A percentile compares a stretch with the other conserved stretches of the same genome.
phyloP scores from a whole-genome alignment of 805 yeast species.

The Komagataella kurtzmanii region DNA sequence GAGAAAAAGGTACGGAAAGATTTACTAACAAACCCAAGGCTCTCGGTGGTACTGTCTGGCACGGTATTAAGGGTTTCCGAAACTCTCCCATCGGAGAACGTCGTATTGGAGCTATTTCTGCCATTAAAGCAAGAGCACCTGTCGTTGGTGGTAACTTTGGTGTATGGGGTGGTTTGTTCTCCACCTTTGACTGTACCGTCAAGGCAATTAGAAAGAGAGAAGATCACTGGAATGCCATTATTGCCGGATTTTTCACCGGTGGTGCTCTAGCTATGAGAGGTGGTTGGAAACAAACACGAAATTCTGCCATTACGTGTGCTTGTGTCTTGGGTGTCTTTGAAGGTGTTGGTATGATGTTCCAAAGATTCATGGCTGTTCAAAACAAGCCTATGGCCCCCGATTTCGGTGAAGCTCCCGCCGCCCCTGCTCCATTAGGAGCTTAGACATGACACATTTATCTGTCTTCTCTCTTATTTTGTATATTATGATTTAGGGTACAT shows the following conservation, averaged over 20 bases:
- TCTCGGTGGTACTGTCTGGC: constrained; percentile 98
- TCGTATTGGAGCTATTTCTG: constrained; percentile 75
- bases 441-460: constrained; percentile 1
- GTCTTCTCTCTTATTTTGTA: neutral
- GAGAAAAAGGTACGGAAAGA: neutral
- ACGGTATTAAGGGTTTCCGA: constrained; percentile 96
- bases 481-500: constrained; percentile 1
- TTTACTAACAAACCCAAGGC: constrained; percentile 15
- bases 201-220: constrained; percentile 95
- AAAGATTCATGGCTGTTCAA: constrained; percentile 75
- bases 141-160: constrained; percentile 98
- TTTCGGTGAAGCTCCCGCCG: constrained; percentile 25
- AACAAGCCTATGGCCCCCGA: constrained; percentile 62
- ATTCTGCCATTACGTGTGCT: constrained; percentile 95
- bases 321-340: constrained; percentile 92
- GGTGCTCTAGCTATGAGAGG: constrained; percentile 98
- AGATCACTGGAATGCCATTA: constrained; percentile 96
- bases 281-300: constrained; percentile 94
- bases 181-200: constrained; percentile 90
- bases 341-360: constrained; percentile 96
- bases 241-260: constrained; percentile 97
- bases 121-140: constrained; percentile 94
- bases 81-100: constrained; percentile 97
- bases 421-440: constrained; percentile 13
- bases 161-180: constrained; percentile 98